A percentile compares a stretch with the other conserved stretches of the same genome.
phyloP scores from a whole-genome alignment of 2,329 filamentous ascomycete species.

The Ophiostoma tasmaniense region DNA sequence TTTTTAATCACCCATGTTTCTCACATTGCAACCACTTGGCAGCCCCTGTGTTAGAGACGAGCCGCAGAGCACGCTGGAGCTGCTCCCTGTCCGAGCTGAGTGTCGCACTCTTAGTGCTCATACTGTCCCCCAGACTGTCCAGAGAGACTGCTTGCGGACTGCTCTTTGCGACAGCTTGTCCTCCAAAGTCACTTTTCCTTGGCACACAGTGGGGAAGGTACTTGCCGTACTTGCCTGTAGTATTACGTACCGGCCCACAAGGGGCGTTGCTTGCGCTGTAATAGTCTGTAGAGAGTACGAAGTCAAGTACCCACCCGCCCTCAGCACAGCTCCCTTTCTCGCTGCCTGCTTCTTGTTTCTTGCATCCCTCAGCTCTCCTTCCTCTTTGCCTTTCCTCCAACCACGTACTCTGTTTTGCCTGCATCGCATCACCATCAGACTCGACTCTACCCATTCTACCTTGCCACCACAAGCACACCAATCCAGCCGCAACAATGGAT shows the following conservation, averaged over 20 bases:
- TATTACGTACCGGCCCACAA: neutral
- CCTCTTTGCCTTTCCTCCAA: neutral
- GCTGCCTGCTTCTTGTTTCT: constrained; percentile 6
- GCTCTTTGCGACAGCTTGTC: neutral
- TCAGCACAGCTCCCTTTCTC: neutral
- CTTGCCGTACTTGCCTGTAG: neutral
- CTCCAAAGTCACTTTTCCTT: constrained; percentile 9
- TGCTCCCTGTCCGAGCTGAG: neutral
- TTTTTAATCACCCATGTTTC: neutral
- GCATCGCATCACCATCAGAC: neutral
- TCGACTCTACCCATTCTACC: neutral
- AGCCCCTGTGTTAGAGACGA: neutral
- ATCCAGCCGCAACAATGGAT: constrained; percentile 37
- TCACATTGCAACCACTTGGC: neutral
- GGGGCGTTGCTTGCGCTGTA: neutral
- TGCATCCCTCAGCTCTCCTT: neutral
- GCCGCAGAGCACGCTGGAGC: neutral
- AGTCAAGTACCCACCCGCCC: neutral
- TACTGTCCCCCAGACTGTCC: too few species aligned
- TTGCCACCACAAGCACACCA: neutral
- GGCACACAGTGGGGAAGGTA: constrained; percentile 13
- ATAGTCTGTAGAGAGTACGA: too few species aligned
- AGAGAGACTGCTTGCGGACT: neutral
- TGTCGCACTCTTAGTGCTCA: too few species aligned
- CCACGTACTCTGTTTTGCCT: neutral